Percentiles rank a stretch among this genome's conserved stretches.
These are phyloP conservation scores for Penicillium sp. DNA, from an alignment of 2,329 filamentous ascomycete genomes.

Conservation along the genomic window DNA sequence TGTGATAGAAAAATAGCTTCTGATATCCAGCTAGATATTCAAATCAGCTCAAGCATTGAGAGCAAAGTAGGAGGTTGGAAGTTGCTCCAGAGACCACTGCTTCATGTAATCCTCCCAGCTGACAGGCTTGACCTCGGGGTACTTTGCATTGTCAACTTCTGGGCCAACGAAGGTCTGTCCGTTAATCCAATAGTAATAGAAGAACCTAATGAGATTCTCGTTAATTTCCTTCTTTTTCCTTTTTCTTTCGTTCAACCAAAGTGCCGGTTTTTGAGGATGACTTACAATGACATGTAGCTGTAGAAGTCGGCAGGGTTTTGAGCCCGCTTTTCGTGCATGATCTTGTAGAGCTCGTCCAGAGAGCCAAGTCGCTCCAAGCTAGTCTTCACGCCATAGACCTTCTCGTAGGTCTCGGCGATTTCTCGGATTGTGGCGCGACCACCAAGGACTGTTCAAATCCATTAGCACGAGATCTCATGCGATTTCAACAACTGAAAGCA, in stretches of 20 bases:
- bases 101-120: conserved; percentile 8
- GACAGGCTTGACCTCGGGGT: conserved; percentile 7
- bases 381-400: conserved; percentile 25
- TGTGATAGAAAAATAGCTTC: not conserved
- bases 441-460: conserved; percentile 35
- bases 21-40: not conserved
- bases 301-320: conserved; percentile 16
- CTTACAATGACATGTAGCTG: conserved; percentile 1
- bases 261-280: not conserved
- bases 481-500: conserved; percentile 6
- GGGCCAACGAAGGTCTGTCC: conserved; percentile 12
- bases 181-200: conserved; percentile 20
- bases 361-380: conserved; percentile 20
- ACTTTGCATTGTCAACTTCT: conserved; percentile 10
- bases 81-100: not conserved
- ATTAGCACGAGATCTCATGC: not conserved
- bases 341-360: conserved; percentile 30
- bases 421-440: conserved; percentile 27
- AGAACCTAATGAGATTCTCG: conserved; percentile 12
- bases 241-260: too few species aligned
- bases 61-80: not conserved
- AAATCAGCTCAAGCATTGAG: not conserved
- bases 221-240: not conserved
- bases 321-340: conserved; percentile 23
- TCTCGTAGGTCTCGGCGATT: conserved; percentile 27